Evolutionary conservation across 768 basidiomycete genomes (phyloP), one percentile per base, ranked within the genome.

Genomic region (Mycena polygramma): DNA sequence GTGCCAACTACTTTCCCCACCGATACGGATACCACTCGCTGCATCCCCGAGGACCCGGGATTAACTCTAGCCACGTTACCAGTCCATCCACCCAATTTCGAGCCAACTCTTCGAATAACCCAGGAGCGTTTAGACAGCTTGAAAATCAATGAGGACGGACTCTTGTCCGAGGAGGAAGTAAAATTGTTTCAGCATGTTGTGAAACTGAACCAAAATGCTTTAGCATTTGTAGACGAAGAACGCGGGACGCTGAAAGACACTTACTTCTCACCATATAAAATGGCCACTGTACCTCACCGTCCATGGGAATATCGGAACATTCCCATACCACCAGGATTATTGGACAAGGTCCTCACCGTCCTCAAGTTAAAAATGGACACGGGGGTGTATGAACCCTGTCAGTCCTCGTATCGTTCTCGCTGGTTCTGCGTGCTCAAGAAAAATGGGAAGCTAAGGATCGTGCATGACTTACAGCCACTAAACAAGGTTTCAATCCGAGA

Each of bases 301-400:
- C 65, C 74, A 17, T 53, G 63, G 63, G 52, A 61, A 20, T 59
- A 61, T 36, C 39, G 39, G 10, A 59, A 62, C 17, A 61, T 53
- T 20, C 58, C 53, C 14, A 53, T 53, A 14, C 60, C 60, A 1
- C 59, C 59, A 20, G 49, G 51, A 41, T n/a, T 52, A 14, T 20
- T 60, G 20, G 49, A 49, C 36, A 60, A 60, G 45, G 60, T 69
- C 69, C 69, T 55, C 68, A 15, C 66, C 72, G 61, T 69, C 72
- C 69, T 45, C 60, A 49, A 36, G 24, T 54, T 57, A n/a, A 61
- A 61, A 61, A 61, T 61, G 43, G 8, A 19, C 43, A 17, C 17
- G 37, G 43, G 37, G 48, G 37, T 36, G 59, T 64, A 43, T 30
- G 45, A 39, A 51, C 26, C 24, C 36, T 59, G 54, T 37, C 59